These are phyloP conservation scores for Stagonosporopsis chrysanthemi DNA, from an alignment of 2,329 filamentous ascomycete genomes.

Conservation along the genomic window DNA sequence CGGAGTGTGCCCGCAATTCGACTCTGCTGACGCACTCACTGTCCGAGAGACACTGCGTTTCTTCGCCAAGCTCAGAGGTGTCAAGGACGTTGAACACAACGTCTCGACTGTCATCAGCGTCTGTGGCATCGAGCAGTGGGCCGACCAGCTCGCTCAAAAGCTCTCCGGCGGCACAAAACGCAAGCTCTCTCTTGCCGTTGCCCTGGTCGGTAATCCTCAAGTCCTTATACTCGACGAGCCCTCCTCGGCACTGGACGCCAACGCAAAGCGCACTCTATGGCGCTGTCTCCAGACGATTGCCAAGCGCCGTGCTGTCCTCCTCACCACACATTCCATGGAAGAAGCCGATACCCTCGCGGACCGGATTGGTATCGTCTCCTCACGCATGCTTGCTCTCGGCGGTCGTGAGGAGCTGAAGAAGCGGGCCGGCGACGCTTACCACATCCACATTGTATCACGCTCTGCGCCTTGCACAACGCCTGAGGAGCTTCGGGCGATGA, in stretches of 20 bases:
- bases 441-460: slow-evolving; percentile 74
- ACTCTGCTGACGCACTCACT: slow-evolving; percentile 86
- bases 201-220: slow-evolving; percentile 86
- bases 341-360: slow-evolving; percentile 89
- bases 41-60: slow-evolving; percentile 83
- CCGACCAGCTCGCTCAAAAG: slow-evolving; percentile 74
- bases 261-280: slow-evolving; percentile 87
- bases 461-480: slow-evolving; percentile 74
- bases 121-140: slow-evolving; percentile 76
- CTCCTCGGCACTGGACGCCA: slow-evolving; percentile 81
- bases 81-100: slow-evolving; percentile 76
- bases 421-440: slow-evolving; percentile 62
- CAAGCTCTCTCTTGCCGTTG: slow-evolving; percentile 87
- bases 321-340: slow-evolving; percentile 91
- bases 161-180: slow-evolving; percentile 89
- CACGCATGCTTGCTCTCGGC: slow-evolving; percentile 84
- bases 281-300: slow-evolving; percentile 85
- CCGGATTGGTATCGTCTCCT: slow-evolving; percentile 82
- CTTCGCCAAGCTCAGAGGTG: slow-evolving; percentile 83
- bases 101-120: slow-evolving; percentile 77
- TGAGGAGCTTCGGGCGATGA: slow-evolving; percentile 69
- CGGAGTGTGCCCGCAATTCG: slow-evolving; percentile 80
- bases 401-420: slow-evolving; percentile 74
- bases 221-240: slow-evolving; percentile 92
- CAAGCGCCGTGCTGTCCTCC: slow-evolving; percentile 77